Evolutionary conservation across 2,329 filamentous ascomycete species (phyloP).

Genomic region (Xenosphaeropsis pyriputrescens): DNA sequence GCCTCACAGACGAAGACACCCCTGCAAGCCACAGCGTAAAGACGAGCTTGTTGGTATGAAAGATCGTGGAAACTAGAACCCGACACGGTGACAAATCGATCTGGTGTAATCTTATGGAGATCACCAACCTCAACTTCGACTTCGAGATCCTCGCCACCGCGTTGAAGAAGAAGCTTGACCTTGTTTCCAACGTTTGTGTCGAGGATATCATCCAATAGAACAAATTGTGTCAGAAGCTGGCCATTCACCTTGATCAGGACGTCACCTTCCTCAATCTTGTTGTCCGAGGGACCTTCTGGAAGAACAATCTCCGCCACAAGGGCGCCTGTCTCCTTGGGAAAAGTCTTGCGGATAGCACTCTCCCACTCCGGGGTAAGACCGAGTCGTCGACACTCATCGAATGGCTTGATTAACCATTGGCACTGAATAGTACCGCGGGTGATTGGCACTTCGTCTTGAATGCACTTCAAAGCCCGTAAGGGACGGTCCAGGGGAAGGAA

Average conservation of each 20-base stretch:
- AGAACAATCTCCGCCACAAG: conserved; percentile 91
- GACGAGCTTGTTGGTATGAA: conserved; percentile 92
- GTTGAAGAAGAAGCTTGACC: conserved; percentile 72
- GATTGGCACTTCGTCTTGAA: conserved; percentile 61
- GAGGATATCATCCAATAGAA: conserved; percentile 78
- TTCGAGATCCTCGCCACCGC: conserved; percentile 76
- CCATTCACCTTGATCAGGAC: conserved; percentile 87
- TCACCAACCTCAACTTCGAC: conserved; percentile 78
- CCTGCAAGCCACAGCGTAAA: conserved; percentile 83
- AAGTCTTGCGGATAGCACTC: conserved; percentile 64
- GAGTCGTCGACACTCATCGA: conserved; percentile 87
- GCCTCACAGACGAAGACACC: conserved; percentile 94
- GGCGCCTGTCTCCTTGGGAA: conserved; percentile 93
- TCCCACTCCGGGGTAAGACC: conserved; percentile 80
- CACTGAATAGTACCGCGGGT: conserved; percentile 95
- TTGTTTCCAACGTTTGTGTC: conserved; percentile 71
- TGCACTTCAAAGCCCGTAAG: conserved; percentile 70
- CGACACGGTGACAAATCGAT: conserved; percentile 87
- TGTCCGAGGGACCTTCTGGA: conserved; percentile 75
- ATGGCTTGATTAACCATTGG: conserved; percentile 92
- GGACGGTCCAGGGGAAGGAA: conserved; percentile 90
- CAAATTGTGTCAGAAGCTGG: conserved; percentile 84
- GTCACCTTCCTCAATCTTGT: conserved; percentile 86
- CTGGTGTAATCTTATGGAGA: conserved; percentile 86
- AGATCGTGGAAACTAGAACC: conserved; percentile 92